A percentile compares a stretch with the other conserved stretches of the same genome.
phyloP scores from a whole-genome alignment of 2,329 filamentous ascomycete species.

The Metarhizium anisopliae region DNA sequence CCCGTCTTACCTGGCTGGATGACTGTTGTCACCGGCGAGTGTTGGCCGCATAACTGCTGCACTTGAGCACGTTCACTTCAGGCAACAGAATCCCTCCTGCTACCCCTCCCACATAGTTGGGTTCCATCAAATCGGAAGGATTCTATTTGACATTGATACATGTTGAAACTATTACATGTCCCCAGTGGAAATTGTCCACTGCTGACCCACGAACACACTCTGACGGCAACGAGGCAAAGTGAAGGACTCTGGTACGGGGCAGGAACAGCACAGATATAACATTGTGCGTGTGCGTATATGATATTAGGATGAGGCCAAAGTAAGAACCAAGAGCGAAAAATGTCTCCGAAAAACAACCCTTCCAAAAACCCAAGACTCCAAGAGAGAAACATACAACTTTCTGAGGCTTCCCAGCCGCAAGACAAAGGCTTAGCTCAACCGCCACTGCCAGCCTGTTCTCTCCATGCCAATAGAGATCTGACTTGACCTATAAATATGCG shows the following conservation, averaged over 20 bases:
- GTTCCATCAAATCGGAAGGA: background rate
- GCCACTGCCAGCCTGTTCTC: constrained; percentile 19
- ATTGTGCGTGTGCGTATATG: constrained; percentile 2
- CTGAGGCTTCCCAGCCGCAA: constrained; percentile 16
- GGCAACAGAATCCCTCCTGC: background rate
- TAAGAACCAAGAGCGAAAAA: constrained; percentile 21
- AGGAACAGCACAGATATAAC: background rate
- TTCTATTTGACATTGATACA: background rate
- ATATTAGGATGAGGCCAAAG: constrained; percentile 12
- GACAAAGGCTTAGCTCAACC: constrained; percentile 14
- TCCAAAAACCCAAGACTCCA: constrained; percentile 29
- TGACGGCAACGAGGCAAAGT: background rate
- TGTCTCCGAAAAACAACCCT: constrained; percentile 25
- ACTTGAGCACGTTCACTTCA: background rate
- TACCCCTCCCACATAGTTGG: background rate
- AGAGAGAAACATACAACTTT: constrained; percentile 26
- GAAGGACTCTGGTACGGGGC: background rate
- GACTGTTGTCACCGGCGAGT: background rate
- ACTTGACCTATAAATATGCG: constrained; percentile 14
- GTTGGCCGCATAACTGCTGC: background rate
- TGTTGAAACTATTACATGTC: background rate
- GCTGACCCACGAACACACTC: background rate
- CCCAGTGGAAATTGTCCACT: background rate
- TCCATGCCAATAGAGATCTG: constrained; percentile 1
- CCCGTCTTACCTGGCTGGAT: no score